Evolutionary conservation across 352 stramenopile genomes (phyloP).

Genomic region (Phytophthora rubi): DNA sequence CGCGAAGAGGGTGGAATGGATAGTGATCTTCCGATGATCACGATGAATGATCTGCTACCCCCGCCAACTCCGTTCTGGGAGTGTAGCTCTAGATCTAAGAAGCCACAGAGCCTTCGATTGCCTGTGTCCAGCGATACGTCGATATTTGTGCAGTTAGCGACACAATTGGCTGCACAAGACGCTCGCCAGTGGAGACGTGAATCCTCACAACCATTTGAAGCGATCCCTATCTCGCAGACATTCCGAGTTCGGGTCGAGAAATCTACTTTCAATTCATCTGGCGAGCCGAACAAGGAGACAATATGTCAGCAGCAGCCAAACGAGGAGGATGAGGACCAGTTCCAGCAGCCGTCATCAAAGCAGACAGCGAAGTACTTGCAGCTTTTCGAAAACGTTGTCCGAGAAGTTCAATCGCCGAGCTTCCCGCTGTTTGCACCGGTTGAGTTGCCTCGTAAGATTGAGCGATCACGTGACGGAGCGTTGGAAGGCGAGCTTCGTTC

Average conservation of each 20-base stretch:
- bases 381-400: constrained; percentile 50
- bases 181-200: constrained; percentile 36
- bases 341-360: constrained; percentile 27
- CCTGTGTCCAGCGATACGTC: constrained; percentile 4
- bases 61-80: constrained; percentile 33
- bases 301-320: constrained; percentile 20
- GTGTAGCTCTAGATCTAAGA: background rate
- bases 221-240: constrained; percentile 42
- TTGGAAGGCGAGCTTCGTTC: background rate
- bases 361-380: constrained; percentile 55
- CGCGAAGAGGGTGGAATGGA: constrained; percentile 16
- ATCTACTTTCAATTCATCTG: background rate
- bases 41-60: constrained; percentile 18
- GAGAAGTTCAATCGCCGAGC: constrained; percentile 63
- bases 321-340: constrained; percentile 23
- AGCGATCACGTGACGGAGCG: background rate
- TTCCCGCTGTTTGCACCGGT: constrained; percentile 64
- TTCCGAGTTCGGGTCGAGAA: constrained; percentile 42
- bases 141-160: constrained; percentile 36
- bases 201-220: constrained; percentile 46
- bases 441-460: background rate
- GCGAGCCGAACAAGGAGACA: background rate
- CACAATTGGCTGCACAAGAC: constrained; percentile 36
- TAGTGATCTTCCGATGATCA: constrained; percentile 23
- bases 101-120: constrained; percentile 7